Evolutionary conservation across 169 alveolate genomes (phyloP), one percentile per base, ranked within the genome.

Genomic region (Miamiensis avidus): DNA sequence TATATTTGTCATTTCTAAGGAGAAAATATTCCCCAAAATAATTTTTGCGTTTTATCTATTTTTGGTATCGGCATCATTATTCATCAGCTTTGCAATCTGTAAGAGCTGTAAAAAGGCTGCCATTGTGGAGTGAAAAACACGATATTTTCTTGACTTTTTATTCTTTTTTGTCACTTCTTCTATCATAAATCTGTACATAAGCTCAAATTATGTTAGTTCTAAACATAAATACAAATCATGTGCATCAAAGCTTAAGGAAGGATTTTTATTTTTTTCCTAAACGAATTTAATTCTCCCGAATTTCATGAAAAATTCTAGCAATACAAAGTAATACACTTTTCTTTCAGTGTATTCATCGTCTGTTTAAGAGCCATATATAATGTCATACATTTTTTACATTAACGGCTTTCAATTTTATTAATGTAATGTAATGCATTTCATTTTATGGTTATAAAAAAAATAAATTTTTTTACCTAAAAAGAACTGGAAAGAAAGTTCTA

Each of bases 11-110:
- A 94, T 86, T 26, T 94, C 95, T 30, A 89, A 83, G 31, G 91
- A 82, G 77, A 90, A 92, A 0, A 94, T 88, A 69, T 89, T 90
- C 76, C 89, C 76, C 78, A 86, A 49, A n/a, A 94, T 74, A 73
- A 94, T 94, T 69, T 88, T 34, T 27, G 95, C 89, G 82, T 94
- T 94, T 85, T 88, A 85, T 74, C 91, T 83, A 49, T 84, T 86
- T 78, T 75, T 85, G 72, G 83, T 86, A 34, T 86, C 78, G 1
- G 79, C 72, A 6, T 89, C 85, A 1, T 87, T 34, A 26, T 90
- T 87, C 93, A 94, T 83, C 31, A 85, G 92, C 82, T 87, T 85
- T 26, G 91, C 86, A 16, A 94, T 78, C 28, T 82, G 65, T 0
- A 94, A 81, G 65, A 87, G 81, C 82, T 94, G 82, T 29, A 74